Base-by-base conservation (phyloP, 176 grass and related monocot genomes). In the Themeda triandra region DNA sequence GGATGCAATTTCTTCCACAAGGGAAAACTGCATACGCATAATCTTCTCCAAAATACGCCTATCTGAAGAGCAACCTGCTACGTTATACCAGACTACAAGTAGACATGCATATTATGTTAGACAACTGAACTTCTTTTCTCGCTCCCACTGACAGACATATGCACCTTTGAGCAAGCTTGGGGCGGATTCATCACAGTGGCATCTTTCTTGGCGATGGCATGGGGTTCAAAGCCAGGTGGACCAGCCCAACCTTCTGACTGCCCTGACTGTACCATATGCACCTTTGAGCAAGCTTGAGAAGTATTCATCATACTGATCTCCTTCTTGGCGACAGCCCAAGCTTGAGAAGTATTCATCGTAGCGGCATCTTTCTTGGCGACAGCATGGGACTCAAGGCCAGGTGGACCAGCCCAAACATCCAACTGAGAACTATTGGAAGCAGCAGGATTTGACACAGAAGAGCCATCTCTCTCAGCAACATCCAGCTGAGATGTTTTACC, bases 151-250 rank as follows among this genome's bases (percentile, higher is more conserved):
- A 33, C 54, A 25, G 77, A 17, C 37, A 62, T 49, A 81, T 86
- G 79, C 78, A 83, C 44, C 36, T 86, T 76, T 73, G 73, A 81
- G 56, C 66, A 82, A 92, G 64, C 58, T 35, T 82, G 66, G 58
- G 73, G 77, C 56, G 75, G 42, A 66, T 80, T 63, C 42, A 30
- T 37, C 13, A 41, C 15, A 31, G 53, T 42, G 27, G 10, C 21
- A 14, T 78, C 78, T 71, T 87, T 81, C 71, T 81, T 81, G 48
- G 66, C 5, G 35, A 79, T 30, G 32, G 21, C 14, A 45, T 29
- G 23, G 28, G 45, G 83, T 42, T 84, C 80, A 73, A 89, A 93
- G 66, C 82, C 88, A 74, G 86, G 86, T 68, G 83, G 86, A 74
- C 83, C 83, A 24, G 40, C 64, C 86, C 89, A 87, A 79, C 53